Base-by-base conservation (phyloP, 1,284 basidiomycete species). In the Austroboletus niveus region DNA sequence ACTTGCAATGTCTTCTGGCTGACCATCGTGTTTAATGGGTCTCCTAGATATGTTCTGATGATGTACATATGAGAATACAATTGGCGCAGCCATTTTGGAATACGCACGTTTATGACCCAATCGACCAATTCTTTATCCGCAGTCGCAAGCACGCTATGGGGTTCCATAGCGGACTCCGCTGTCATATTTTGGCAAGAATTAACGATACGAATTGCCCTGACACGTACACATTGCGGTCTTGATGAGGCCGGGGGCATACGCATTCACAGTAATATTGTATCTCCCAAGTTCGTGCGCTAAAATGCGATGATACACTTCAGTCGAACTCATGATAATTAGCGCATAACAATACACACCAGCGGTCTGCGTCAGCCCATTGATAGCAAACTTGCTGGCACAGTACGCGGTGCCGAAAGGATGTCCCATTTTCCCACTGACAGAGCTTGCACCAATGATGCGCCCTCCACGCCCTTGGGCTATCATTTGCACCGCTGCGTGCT, bases 381-480 rank as follows among this genome's bases (percentile, higher is more conserved):
- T 27, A 5, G 65, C 68, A 35, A 68, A 70, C 34, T 69, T 69
- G 42, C 59, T 66, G 12, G 69, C 60, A 8, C 42, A 39, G 49
- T 70, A 69, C 2, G 57, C 51, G 1, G 34, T 29, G 20, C 6
- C 3, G 1, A 51, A 34, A 2, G 53, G 45, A 1, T 20, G 11
- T 32, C 60, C 59, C 9, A 50, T 0, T 44, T 61, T 63, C 12
- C 68, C 66, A 4, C 52, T 47, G 4, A 59, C 0, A 7, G 68
- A 70, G 12, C 60, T 65, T 12, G 67, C 64, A 5, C 68, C 72
- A 14, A 76, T 68, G 20, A 75, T 66, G 8, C 70, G 54, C 5
- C 75, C 74, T 3, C 73, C 72, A n/a, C 57, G 59, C 31, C 70
- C 72, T 58, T 73, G 71, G 47, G 53, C 52, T 45, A 73, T 62